Conservation (phyloP, 306 rosid genomes). For the Malus sylvestris region DNA sequence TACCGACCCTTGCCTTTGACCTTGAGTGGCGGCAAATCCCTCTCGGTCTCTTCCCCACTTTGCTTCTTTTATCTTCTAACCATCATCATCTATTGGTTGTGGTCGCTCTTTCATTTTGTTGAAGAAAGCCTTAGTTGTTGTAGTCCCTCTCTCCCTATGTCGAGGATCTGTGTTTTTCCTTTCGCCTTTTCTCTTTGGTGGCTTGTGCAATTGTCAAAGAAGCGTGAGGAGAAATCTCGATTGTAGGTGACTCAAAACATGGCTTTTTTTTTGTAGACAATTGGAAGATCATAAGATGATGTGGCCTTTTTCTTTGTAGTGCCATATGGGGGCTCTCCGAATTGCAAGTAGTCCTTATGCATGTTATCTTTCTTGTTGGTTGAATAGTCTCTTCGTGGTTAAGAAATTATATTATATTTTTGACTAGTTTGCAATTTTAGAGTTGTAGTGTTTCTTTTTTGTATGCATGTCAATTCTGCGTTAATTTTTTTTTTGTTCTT, state of each 20-base stretch:
- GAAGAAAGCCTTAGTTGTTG: background rate
- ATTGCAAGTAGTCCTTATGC: background rate
- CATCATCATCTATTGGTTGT: background rate
- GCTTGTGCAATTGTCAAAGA: background rate
- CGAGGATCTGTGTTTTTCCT: background rate
- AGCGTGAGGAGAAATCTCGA: background rate
- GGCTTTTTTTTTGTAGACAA: too few relatives aligned
- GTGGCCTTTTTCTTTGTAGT: background rate
- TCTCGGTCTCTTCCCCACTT: background rate
- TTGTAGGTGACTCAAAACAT: background rate
- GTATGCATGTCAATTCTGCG: too few relatives aligned
- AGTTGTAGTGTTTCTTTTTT: too few relatives aligned
- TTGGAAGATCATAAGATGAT: background rate
- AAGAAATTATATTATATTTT: too few relatives aligned
- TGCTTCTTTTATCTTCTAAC: background rate
- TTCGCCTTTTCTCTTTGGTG: background rate
- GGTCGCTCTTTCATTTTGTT: background rate
- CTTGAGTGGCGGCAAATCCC: background rate
- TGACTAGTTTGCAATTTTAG: too few relatives aligned
- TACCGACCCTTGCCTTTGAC: too few relatives aligned
- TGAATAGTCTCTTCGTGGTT: too few relatives aligned
- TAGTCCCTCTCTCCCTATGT: background rate
- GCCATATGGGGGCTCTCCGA: background rate
- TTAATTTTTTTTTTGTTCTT: too few relatives aligned
- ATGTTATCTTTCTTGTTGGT: too few relatives aligned